phyloP scores from a whole-genome alignment of 345 rosid genomes.

The Populus ilicifolia region DNA sequence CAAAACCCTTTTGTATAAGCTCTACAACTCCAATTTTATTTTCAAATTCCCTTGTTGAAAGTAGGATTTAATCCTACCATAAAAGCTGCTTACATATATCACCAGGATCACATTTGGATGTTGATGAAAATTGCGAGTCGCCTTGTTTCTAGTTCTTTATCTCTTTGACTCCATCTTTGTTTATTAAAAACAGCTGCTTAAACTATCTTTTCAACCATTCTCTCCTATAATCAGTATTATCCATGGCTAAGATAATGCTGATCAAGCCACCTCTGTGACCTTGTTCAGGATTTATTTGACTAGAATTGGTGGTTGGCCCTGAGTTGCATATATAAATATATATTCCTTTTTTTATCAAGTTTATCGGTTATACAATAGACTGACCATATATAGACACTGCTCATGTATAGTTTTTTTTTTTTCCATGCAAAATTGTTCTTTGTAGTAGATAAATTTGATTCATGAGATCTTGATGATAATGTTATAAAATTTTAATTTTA shows the following conservation, averaged over 20 bases:
- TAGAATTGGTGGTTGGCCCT: background rate
- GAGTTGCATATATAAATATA: too few species aligned
- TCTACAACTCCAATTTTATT: background rate
- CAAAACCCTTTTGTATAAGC: background rate
- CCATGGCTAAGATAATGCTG: background rate
- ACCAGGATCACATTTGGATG: too few species aligned
- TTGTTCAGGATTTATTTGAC: background rate
- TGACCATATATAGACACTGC: too few species aligned
- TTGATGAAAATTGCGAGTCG: background rate
- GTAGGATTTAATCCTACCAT: background rate
- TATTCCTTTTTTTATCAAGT: too few species aligned
- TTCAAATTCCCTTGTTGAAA: background rate
- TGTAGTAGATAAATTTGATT: too few species aligned
- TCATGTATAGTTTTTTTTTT: too few species aligned
- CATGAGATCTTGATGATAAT: too few species aligned
- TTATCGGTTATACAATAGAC: too few species aligned
- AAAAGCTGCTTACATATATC: background rate
- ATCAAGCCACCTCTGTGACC: background rate
- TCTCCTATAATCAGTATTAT: constrained; percentile 1
- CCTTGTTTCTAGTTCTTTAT: background rate
- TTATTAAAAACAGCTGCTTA: background rate
- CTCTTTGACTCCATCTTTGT: background rate
- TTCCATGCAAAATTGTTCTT: too few species aligned
- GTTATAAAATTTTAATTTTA: too few species aligned
- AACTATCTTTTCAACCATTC: background rate